Base-by-base conservation (phyloP, 2,329 filamentous ascomycete genomes). In the Madurella fahalii region DNA sequence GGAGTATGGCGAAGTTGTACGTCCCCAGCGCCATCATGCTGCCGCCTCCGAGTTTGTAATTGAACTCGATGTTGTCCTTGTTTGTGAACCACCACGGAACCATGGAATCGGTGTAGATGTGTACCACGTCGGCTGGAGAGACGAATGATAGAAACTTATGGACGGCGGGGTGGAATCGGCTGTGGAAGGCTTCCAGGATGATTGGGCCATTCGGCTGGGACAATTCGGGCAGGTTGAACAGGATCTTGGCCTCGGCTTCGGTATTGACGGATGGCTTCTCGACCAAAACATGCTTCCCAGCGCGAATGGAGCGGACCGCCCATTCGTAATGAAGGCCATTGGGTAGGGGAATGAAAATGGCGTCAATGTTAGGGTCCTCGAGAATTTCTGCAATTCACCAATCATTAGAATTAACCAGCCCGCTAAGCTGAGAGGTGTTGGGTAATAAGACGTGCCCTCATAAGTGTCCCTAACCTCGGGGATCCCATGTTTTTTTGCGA, bases 101-200 rank as follows among this genome's bases (percentile, higher is more conserved):
- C 15, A 67, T 58, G 16, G 52, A 51, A 13, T 68, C 60, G 15
- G 65, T 53, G n/a, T 69, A 15, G n/a, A 30, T 72, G 18, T 68
- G 67, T 15, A 61, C 68, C 2, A 78, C 68, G 40, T 69, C 71
- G 5, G 65, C 63, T 5, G 64, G 68, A 47, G 72, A 69, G 9
- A 80, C 55, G 8, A 72, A 54, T 1, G 65, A 57, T 52, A 75
- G 53, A 61, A 79, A 79, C 2, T 61, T 62, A 25, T 70, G 65
- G 69, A 73, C 77, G 1, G 72, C 69, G 0, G 78, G 79, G 56
- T 78, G 74, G 62, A 82, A 81, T 31, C 71, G 68, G 54, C 71
- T 70, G 61, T 82, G 79, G 55, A 78, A 76, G 2, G 80, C 80
- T 65, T 83, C 80, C 2, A 83, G 69, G 2, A 80, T 64, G 1